These are phyloP conservation scores for Penicillium pulvis DNA, from an alignment of 495 filamentous ascomycete genomes.

Conservation along the genomic window DNA sequence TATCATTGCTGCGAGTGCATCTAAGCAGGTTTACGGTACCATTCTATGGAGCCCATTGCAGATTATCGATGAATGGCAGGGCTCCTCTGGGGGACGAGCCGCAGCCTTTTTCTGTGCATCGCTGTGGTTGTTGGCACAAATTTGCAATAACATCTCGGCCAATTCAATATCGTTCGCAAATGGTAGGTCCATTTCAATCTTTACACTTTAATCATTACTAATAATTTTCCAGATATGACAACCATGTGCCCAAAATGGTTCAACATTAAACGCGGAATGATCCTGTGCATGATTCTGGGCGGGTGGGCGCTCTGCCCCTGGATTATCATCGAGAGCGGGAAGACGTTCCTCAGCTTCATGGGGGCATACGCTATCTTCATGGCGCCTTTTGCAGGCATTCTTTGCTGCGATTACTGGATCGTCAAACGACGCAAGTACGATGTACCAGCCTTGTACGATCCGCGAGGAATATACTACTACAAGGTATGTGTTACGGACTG, in stretches of 20 bases:
- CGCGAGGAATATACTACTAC: background rate
- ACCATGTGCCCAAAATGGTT: background rate
- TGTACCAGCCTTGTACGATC: constrained; percentile 35
- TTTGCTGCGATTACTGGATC: constrained; percentile 53
- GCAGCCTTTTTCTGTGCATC: background rate
- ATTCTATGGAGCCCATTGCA: background rate
- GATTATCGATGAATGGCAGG: background rate
- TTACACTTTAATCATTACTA: background rate
- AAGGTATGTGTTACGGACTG: background rate
- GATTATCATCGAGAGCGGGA: constrained; percentile 16
- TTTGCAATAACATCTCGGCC: background rate
- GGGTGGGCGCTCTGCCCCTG: background rate
- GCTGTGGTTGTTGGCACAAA: background rate
- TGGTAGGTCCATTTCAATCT: background rate
- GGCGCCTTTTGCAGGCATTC: constrained; percentile 45
- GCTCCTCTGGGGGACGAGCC: background rate
- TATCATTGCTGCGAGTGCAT: background rate
- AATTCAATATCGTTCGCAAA: background rate
- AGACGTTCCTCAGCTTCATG: constrained; percentile 62
- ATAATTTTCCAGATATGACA: background rate
- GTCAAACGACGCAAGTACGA: constrained; percentile 46
- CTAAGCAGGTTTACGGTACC: background rate
- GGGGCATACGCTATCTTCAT: constrained; percentile 42
- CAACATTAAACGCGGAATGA: background rate
- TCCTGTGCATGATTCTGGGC: background rate